Base-by-base conservation (phyloP, 1,284 basidiomycete species). In the Chalciporus piperatoides region DNA sequence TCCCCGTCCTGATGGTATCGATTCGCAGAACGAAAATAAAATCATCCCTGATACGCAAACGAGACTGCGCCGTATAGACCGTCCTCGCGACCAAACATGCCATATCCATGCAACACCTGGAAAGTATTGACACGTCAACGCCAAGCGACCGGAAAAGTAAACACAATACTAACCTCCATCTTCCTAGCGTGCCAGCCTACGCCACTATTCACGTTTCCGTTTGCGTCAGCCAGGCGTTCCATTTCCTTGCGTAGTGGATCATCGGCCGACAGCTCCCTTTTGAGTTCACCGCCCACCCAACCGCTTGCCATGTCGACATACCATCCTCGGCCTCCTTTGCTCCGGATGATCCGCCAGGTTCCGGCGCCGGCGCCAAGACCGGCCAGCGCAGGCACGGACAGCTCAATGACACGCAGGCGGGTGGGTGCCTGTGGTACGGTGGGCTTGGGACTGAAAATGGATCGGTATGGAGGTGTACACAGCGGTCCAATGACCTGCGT, bases 161-260 rank as follows among this genome's bases (percentile, higher is more conserved):
- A 32, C 11, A 9, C 2, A 2, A 71, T 4, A 10, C 82, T 50
- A 47, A 97, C 90, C 80, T 98, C 95, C 92, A 97, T 95, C 75
- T 99, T 99, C 46, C 93, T 74, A 30, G 90, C 84, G 70, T 97
- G 93, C 95, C 96, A 99, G 0, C 96, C 96, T 2, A 94, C 81
- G 4, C 86, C 89, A 61, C 88, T 92, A 59, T 79, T 86, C 3
- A 97, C 94, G 59, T 92, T 91, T 1, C 93, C 93, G 57, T 92
- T 90, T 10, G 86, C 84, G 55, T 85, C 78, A 11, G 90, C 83
- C n/a, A 96, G 71, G 37, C 76, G 73, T 58, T 85, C 81, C 62
- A 92, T 74, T 64, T 86, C 86, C 28, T 66, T 65, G 45, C 90
- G 74, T 62, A 86, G 80, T 2, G 83, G 81, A 65, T 93, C 90